phyloP scores from a whole-genome alignment of 2,329 filamentous ascomycete species.

The Colletotrichum salicis region DNA sequence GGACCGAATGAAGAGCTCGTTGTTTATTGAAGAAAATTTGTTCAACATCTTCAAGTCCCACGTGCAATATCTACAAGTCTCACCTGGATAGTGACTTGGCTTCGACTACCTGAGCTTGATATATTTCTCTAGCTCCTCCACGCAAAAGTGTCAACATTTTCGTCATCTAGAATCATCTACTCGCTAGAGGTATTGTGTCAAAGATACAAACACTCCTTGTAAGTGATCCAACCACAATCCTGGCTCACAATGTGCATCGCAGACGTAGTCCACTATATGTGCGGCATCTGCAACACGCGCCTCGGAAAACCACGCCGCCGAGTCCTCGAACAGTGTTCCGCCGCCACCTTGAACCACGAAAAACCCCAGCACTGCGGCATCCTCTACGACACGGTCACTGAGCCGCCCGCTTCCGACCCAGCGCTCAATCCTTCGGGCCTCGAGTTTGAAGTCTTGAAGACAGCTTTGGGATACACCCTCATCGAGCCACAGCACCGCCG shows the following conservation, averaged over 20 bases:
- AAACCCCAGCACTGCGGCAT: conserved; percentile 9
- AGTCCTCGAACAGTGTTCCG: conserved; percentile 10
- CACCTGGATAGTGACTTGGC: neutral
- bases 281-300: conserved; percentile 20
- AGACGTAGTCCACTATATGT: conserved; percentile 3
- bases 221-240: neutral
- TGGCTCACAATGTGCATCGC: conserved; percentile 7
- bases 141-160: neutral
- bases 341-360: neutral
- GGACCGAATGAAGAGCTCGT: neutral
- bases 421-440: conserved; percentile 15
- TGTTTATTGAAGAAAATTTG: neutral
- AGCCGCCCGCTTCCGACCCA: conserved; percentile 1
- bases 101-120: neutral
- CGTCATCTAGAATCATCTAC: neutral
- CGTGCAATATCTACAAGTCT: neutral
- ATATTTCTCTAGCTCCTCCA: too few species aligned
- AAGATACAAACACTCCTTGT: neutral
- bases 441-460: conserved; percentile 17
- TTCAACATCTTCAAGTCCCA: neutral
- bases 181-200: rapidly evolving
- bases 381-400: conserved; percentile 5
- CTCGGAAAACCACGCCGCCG: conserved; percentile 11
- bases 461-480: conserved; percentile 9
- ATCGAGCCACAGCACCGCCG: conserved; percentile 1